Base-by-base conservation (phyloP, 768 basidiomycete genomes). In the Naematelia aurantialba region DNA sequence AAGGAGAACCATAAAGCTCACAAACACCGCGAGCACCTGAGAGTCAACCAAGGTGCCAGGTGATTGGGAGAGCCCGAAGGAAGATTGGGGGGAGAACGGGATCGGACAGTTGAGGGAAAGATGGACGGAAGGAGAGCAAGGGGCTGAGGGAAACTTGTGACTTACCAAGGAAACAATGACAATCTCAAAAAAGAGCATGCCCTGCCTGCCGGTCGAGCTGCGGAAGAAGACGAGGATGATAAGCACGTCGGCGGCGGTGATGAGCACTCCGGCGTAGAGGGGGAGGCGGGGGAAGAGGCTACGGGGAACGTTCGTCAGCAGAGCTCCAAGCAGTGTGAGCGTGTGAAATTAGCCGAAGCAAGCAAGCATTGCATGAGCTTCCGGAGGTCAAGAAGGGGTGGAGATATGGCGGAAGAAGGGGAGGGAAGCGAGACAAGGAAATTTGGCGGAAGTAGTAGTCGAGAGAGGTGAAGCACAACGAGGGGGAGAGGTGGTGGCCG, bases 1-100 rank as follows among this genome's bases (percentile, higher is more conserved):
- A 47, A 92, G 84, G 64, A 96, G 83, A 34, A 91, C 78, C 31
- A 82, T 79, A 82, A 93, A 89, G 77, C 86, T 89, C 22, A 87
- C 79, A 29, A 96, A 81, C 0, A 93, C 88, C 1, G 83, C 81
- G 0, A 90, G 61, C 13, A 80, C 78, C 69, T 73, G 29, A 3
- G 27, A 25, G 24, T 48, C 4, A 1, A 45, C 42, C 30, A 42
- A 34, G 14, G 13, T 3, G 42, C 21, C 48, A 45, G n/a, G n/a
- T n/a, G n/a, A n/a, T n/a, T n/a, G n/a, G n/a, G n/a, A n/a, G n/a
- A n/a, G n/a, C n/a, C n/a, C n/a, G n/a, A n/a, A n/a, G n/a, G n/a
- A n/a, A n/a, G n/a, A n/a, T n/a, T n/a, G n/a, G n/a, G n/a, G n/a
- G n/a, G n/a, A n/a, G n/a, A n/a, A n/a, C n/a, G n/a, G n/a, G n/a